A percentile compares a stretch with the other conserved stretches of the same genome.
These are phyloP conservation scores for Colletotrichum costaricense DNA, from an alignment of 2,329 filamentous ascomycete genomes.

Conservation along the genomic window DNA sequence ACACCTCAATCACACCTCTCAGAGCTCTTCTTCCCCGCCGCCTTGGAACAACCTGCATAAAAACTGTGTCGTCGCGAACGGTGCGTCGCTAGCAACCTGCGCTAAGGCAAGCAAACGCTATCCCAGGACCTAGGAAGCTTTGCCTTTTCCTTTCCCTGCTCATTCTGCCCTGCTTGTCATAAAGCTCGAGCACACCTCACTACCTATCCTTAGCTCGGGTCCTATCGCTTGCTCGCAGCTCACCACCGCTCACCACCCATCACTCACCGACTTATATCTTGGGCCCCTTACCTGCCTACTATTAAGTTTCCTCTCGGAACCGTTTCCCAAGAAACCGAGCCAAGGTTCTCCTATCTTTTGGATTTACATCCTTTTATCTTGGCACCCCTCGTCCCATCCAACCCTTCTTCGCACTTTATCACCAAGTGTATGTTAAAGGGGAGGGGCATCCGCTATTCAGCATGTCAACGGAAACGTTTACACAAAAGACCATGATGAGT, in stretches of 20 bases:
- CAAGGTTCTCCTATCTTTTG: neutral
- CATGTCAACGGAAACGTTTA: conserved; percentile 35
- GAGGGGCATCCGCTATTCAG: neutral
- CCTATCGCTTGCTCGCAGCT: conserved; percentile 11
- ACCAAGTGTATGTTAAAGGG: neutral
- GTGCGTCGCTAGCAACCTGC: conserved; percentile 31
- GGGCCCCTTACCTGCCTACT: conserved; percentile 17
- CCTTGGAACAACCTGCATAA: conserved; percentile 21
- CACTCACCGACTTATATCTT: conserved; percentile 31
- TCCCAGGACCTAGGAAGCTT: neutral
- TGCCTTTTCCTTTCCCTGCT: neutral
- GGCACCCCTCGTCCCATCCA: neutral
- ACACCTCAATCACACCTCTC: neutral
- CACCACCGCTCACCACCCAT: conserved; percentile 7
- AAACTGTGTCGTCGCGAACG: conserved; percentile 32
- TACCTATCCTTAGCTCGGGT: conserved; percentile 1
- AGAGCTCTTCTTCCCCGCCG: neutral
- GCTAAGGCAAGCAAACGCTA: conserved; percentile 32
- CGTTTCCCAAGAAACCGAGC: conserved; percentile 11
- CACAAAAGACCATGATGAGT: conserved; percentile 29
- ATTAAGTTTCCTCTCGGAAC: neutral
- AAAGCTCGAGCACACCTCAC: conserved; percentile 34
- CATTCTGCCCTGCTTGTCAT: conserved; percentile 30
- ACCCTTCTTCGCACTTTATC: neutral
- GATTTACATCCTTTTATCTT: neutral